These are phyloP conservation scores for Arabis alpina DNA, from an alignment of 345 rosid genomes.

Conservation along the genomic window DNA sequence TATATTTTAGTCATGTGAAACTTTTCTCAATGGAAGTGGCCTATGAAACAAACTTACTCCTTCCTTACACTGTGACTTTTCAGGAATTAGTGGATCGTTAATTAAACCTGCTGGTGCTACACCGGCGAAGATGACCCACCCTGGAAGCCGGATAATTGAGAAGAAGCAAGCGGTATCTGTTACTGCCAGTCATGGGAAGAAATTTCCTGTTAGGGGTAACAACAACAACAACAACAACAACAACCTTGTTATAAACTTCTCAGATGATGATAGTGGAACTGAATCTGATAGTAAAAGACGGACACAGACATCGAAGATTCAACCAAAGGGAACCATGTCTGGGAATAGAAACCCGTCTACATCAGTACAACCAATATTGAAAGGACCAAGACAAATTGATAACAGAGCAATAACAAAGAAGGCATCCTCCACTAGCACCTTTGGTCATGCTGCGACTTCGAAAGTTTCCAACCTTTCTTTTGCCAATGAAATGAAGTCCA, in stretches of 20 bases:
- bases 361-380: constrained; percentile 39
- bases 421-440: constrained; percentile 50
- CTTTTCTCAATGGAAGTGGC: constrained; percentile 1
- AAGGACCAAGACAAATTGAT: constrained; percentile 44
- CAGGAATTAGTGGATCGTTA: constrained; percentile 53
- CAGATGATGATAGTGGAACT: constrained; percentile 86
- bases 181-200: constrained; percentile 52
- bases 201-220: constrained; percentile 41
- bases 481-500: constrained; percentile 40
- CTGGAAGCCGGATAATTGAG: constrained; percentile 49
- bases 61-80: constrained; percentile 29
- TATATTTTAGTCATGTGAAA: no score
- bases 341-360: constrained; percentile 47
- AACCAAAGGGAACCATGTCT: constrained; percentile 38
- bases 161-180: constrained; percentile 49
- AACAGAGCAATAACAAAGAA: constrained; percentile 52
- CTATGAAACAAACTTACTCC: constrained; percentile 2
- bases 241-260: constrained; percentile 91
- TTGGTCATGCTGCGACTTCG: constrained; percentile 51
- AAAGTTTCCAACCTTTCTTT: constrained; percentile 41
- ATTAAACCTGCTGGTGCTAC: constrained; percentile 38
- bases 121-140: constrained; percentile 38
- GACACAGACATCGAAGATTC: constrained; percentile 41
- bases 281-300: constrained; percentile 57
- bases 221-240: constrained; percentile 39